Base-by-base conservation (phyloP, 2,329 filamentous ascomycete genomes). In the Aureobasidium sp. region DNA sequence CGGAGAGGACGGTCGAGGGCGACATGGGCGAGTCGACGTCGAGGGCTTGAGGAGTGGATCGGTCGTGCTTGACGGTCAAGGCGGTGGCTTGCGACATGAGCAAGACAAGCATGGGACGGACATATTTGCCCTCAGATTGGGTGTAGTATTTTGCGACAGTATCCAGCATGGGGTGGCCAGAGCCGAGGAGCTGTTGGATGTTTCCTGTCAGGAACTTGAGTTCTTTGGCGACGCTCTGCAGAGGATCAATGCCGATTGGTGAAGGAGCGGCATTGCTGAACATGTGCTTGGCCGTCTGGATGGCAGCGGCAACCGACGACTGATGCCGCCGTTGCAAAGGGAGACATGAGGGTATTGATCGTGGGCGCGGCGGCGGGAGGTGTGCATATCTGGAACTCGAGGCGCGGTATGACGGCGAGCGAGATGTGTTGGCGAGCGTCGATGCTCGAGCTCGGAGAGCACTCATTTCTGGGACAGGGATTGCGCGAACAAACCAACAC, bases 71-170 rank as follows among this genome's bases (percentile, higher is more conserved):
- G 79, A 79, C 90, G 76, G 81, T 89, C 81, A 91, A 78, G n/a
- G 91, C 85, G 1, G 93, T 97, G 5, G 94, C 94, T 72, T 92
- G 85, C 65, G 92, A 93, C 93, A 99, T 97, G 69, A 99, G 85
- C 65, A 99, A 84, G 33, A 99, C 92, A 64, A 99, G 88, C 74
- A 97, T 84, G 33, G 94, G 94, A 67, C 94, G 87, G 68, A 99
- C 87, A 76, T 97, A 94, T 79, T 99, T 99, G 65, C 94, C 94
- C 79, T 97, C 91, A 63, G 90, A 90, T 70, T 93, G 89, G 24
- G 94, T 96, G 75, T 99, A 99, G 80, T 99, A 99, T 77, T 99
- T 99, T 58, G 94, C 91, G 31, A 92, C 93, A 45, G 90, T 92
- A 72, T 97, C 94, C 64, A 99, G 83, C 49, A 92, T 91, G 0